These are phyloP conservation scores for Ogataea henricii DNA, from an alignment of 805 yeast species.

Conservation along the genomic window DNA sequence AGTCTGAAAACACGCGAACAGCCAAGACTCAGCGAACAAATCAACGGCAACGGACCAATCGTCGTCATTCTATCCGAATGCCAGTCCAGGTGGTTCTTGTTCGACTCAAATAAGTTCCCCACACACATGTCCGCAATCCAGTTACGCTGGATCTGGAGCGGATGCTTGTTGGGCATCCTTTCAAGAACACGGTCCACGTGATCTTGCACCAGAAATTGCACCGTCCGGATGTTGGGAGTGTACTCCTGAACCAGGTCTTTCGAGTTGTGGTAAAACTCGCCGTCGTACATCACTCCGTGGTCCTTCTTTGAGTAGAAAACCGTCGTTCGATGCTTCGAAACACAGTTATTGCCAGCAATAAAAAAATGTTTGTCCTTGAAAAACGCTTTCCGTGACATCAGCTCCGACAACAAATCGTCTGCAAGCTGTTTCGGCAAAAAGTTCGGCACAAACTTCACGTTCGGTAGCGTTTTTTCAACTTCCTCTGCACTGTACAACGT, in stretches of 20 bases:
- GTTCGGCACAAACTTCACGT: constrained; percentile 49
- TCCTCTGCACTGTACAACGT: constrained; percentile 52
- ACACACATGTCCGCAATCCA: constrained; percentile 61
- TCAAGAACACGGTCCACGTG: constrained; percentile 38
- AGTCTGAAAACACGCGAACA: constrained; percentile 68
- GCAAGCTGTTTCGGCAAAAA: constrained; percentile 57
- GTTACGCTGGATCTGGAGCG: constrained; percentile 39
- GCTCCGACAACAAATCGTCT: constrained; percentile 42
- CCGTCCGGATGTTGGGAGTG: constrained; percentile 38
- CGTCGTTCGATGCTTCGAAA: constrained; percentile 55
- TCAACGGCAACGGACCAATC: constrained; percentile 69
- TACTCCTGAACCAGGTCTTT: constrained; percentile 20
- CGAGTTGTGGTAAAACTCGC: constrained; percentile 19
- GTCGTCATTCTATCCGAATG: constrained; percentile 75
- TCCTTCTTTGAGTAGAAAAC: constrained; percentile 10
- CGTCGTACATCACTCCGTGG: constrained; percentile 30
- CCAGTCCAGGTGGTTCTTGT: constrained; percentile 61
- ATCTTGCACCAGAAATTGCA: constrained; percentile 42
- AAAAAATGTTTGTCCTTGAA: constrained; percentile 53
- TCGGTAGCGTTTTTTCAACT: constrained; percentile 51
- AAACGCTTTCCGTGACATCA: constrained; percentile 42
- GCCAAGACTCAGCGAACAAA: constrained; percentile 71
- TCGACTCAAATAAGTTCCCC: constrained; percentile 54
- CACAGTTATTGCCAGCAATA: constrained; percentile 62
- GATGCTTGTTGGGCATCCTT: constrained; percentile 23